Evolutionary conservation across 176 grass and related monocot species (phyloP), one percentile per base, ranked within the genome.

Genomic region (Elaeis guineensis): DNA sequence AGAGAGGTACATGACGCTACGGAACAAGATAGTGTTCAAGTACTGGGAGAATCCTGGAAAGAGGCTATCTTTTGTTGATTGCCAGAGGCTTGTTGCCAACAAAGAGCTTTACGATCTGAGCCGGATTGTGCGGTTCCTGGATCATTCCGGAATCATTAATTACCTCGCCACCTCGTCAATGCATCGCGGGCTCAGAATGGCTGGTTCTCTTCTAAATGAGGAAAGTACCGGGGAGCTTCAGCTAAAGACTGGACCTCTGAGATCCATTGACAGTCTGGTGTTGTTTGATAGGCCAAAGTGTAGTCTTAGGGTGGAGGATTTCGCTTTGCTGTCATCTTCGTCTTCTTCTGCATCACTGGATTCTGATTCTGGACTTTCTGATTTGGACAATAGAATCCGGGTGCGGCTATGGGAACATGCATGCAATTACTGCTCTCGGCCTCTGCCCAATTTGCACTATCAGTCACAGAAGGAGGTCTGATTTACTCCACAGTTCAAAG

Each of bases 101-200:
- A 70, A 67, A n/a, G 92, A 90, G 58, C 57, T 96, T 54, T 85
- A 91, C 66, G 84, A 97, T 65, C 73, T 97, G 32, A 89, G 84
- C 70, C 82, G 93, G 26, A 89, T 97, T 50, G 87, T 97, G 57
- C 74, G 84, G 48, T 91, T 91, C 78, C 75, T 97, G 61, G 93
- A 97, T 25, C 78, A 83, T 18, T 91, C 87, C 87, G 93, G 93
- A 59, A 91, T 97, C 58, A 97, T 97, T 67, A 97, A 97, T 71
- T 91, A 97, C 72, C 78, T 89, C 15, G 87, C 81, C 2, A 39
- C 76, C 63, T 81, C 82, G 16, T 83, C 79, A 1, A 87, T 91
- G 62, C 87, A 85, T 65, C 72, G 63, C 0, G 84, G 78, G 25
- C 70, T 80, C 16, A 90, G 87, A 69, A 78, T 83, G 79, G 81